Evolutionary conservation across 164 flowering plant species (phyloP).

Genomic region (Protea cynaroides): DNA sequence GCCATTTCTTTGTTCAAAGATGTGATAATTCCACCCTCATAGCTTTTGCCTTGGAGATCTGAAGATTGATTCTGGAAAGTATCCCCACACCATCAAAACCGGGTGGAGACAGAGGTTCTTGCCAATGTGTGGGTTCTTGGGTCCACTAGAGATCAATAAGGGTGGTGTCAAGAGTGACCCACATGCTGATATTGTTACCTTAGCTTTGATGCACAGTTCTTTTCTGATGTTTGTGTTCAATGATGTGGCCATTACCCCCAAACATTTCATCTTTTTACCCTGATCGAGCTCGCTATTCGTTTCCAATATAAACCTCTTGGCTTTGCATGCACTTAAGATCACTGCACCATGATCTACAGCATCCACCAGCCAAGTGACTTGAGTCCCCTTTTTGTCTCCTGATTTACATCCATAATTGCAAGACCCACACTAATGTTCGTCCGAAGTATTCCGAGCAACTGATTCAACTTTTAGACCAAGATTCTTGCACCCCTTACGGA

Average conservation of each 20-base stretch:
- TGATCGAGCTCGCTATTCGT: conserved; percentile 21
- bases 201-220: conserved; percentile 52
- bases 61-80: conserved; percentile 26
- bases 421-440: conserved; percentile 57
- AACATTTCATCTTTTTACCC: conserved; percentile 36
- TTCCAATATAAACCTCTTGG: conserved; percentile 50
- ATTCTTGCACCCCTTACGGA: conserved; percentile 58
- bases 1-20: conserved; percentile 26
- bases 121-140: conserved; percentile 42
- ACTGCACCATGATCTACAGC: conserved; percentile 63
- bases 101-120: conserved; percentile 46
- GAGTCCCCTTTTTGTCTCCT: conserved; percentile 66
- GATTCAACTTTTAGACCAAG: conserved; percentile 47
- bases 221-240: conserved; percentile 24
- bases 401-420: conserved; percentile 56
- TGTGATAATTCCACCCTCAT: conserved; percentile 41
- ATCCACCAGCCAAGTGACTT: conserved; percentile 73
- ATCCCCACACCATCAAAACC: conserved; percentile 34
- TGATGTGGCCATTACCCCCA: conserved; percentile 46
- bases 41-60: conserved; percentile 24
- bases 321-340: conserved; percentile 66
- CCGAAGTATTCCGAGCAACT: conserved; percentile 58
- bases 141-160: conserved; percentile 58
- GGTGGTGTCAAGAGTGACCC: conserved; percentile 75
- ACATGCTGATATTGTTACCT: conserved; percentile 62